These are phyloP conservation scores for Xerocomellus chrysenteron DNA, from an alignment of 768 basidiomycete genomes.

Conservation along the genomic window DNA sequence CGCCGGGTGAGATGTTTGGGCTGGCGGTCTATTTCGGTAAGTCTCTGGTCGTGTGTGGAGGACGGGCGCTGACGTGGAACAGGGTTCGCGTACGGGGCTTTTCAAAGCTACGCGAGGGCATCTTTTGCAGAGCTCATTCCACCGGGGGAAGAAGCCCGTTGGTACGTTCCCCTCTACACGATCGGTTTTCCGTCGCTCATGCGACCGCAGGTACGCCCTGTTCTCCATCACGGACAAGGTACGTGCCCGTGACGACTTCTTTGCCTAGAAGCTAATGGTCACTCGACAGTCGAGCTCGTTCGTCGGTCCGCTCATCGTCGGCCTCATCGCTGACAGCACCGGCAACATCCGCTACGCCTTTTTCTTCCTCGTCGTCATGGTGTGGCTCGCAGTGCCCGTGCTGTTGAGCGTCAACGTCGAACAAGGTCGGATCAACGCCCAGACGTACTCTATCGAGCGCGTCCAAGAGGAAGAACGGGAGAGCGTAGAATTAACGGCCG, in stretches of 20 bases:
- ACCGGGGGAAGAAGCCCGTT: constrained; percentile 83
- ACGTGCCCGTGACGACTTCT: neutral
- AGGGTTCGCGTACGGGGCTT: constrained; percentile 83
- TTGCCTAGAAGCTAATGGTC: neutral
- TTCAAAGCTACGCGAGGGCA: constrained; percentile 87
- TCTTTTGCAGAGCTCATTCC: constrained; percentile 88
- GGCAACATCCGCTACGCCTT: constrained; percentile 92
- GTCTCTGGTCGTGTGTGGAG: no score
- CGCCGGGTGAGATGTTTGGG: constrained; percentile 80
- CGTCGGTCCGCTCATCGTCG: constrained; percentile 86
- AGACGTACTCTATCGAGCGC: constrained; percentile 25
- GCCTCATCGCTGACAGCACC: constrained; percentile 81
- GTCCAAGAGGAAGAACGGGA: neutral
- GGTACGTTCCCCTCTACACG: constrained; percentile 43
- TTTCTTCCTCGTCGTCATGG: constrained; percentile 81
- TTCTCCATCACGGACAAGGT: constrained; percentile 93
- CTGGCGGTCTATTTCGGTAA: constrained; percentile 73
- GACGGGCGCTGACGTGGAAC: neutral
- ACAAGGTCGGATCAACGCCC: constrained; percentile 55
- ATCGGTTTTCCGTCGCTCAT: neutral
- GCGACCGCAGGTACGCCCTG: constrained; percentile 53
- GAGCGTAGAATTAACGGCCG: no score
- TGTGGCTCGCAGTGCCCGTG: constrained; percentile 78
- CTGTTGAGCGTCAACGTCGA: constrained; percentile 70
- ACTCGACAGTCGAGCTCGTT: constrained; percentile 78